Base-by-base conservation (phyloP, 768 basidiomycete genomes). In the Rubroboletus pulcherrimus region DNA sequence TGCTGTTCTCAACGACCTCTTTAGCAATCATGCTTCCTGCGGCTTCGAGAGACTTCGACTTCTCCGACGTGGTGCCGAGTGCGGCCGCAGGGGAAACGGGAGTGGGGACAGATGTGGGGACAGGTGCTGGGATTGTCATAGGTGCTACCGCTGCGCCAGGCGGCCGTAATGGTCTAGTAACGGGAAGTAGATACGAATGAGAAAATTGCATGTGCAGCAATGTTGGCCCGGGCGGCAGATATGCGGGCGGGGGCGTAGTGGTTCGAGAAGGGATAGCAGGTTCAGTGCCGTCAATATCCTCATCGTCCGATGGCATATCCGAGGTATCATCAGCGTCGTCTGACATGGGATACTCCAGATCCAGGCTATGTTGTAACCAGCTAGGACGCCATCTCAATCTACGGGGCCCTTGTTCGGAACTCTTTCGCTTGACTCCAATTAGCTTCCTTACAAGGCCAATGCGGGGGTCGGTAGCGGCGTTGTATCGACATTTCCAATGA, bases 81-180 rank as follows among this genome's bases (percentile, higher is more conserved):
- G 77, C 75, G 1, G 87, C 86, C 5, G 88, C 89, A 19, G 91
- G 91, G 0, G 91, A 93, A 3, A 93, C 89, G 1, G 91, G 91
- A 0, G 91, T 93, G 1, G 89, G 90, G 0, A 86, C 90, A n/a
- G 80, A 79, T 3, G 75, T 74, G 4, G 72, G 73, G 5, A 77
- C 65, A 14, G 75, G 69, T 15, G 74, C 65, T 0, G 76, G 71
- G 4, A 77, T 73, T 59, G 74, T 73, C 44, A 77, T 76, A 9
- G 79, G 76, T 12, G 76, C 75, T 3, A 80, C 75, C 26, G 77
- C 76, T 10, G 80, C 75, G 1, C 78, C 85, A 1, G 84, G 84
- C 1, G 84, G 80, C 1, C 82, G 81, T 3, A 90, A 71, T 4
- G 87, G 79, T 26, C 73, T 76, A 61, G 84, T 82, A 39, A 86